Evolutionary conservation across 768 basidiomycete genomes (phyloP).

Genomic region (Mycena metata): DNA sequence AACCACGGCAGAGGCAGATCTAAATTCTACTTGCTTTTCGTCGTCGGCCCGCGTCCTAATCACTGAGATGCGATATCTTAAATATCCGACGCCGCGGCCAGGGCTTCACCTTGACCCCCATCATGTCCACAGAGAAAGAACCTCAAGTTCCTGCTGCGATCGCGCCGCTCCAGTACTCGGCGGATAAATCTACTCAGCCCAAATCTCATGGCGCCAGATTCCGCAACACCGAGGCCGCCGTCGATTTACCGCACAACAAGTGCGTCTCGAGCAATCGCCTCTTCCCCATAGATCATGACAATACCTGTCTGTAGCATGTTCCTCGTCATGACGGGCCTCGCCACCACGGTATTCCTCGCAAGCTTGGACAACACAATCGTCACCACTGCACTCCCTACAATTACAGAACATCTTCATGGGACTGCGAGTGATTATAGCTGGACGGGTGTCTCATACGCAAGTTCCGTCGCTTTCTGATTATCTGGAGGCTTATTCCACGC

Average conservation of each 20-base stretch:
- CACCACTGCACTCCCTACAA: conserved; percentile 36
- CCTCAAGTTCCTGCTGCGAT: neutral
- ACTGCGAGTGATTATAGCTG: conserved; percentile 34
- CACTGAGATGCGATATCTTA: too few relatives aligned
- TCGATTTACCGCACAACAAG: conserved; percentile 29
- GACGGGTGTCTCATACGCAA: conserved; percentile 27
- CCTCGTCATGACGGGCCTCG: conserved; percentile 31
- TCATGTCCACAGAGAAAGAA: neutral
- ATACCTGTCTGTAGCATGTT: conserved; percentile 10
- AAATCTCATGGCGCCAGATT: conserved; percentile 23
- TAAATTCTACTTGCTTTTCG: too few relatives aligned
- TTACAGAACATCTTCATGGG: conserved; percentile 29
- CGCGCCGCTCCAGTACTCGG: neutral
- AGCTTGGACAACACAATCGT: conserved; percentile 34
- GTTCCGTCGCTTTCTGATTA: neutral
- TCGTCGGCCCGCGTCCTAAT: too few relatives aligned
- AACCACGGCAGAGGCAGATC: too few relatives aligned
- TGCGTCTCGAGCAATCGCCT: neutral
- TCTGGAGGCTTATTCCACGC: neutral
- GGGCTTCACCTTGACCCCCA: too few relatives aligned
- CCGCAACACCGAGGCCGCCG: conserved; percentile 17
- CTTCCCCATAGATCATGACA: too few relatives aligned
- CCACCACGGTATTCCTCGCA: conserved; percentile 27
- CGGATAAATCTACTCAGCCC: neutral
- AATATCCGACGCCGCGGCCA: too few relatives aligned